A percentile compares a stretch with the other conserved stretches of the same genome.
Evolutionary conservation across 306 rosid species (phyloP).

Genomic region (Inga leiocalycina): DNA sequence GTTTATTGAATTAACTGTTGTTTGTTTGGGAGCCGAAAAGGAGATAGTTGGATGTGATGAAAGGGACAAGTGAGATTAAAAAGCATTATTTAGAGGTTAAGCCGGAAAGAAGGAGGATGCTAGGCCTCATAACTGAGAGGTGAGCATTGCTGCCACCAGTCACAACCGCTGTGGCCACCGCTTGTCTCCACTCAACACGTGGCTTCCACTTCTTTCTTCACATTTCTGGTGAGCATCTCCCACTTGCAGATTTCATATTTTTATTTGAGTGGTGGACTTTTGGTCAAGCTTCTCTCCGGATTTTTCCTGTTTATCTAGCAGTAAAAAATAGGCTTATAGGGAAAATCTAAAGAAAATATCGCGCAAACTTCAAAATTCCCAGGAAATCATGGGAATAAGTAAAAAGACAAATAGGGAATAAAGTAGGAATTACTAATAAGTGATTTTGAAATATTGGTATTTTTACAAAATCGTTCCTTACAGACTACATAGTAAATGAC

Average conservation of each 20-base stretch:
- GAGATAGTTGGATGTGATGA: neutral
- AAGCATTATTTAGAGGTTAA: neutral
- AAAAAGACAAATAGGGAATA: no score
- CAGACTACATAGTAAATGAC: no score
- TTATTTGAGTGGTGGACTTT: neutral
- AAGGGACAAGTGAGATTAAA: neutral
- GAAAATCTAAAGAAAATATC: no score
- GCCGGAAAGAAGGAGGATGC: slow-evolving; percentile 44
- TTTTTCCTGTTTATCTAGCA: neutral
- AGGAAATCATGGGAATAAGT: no score
- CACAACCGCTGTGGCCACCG: slow-evolving; percentile 46
- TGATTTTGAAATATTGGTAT: no score
- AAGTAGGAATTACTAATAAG: no score
- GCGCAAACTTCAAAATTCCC: no score
- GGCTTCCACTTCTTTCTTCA: slow-evolving; percentile 30
- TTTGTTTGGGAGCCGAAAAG: neutral
- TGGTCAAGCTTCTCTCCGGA: neutral
- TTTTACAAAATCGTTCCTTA: no score
- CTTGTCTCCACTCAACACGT: slow-evolving; percentile 42
- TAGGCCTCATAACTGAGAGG: slow-evolving; percentile 11
- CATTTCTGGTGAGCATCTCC: neutral
- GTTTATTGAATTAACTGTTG: neutral
- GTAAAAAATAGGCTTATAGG: neutral
- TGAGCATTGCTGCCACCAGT: slow-evolving; percentile 32
- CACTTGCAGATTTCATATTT: neutral